Evolutionary conservation across 1,284 basidiomycete species (phyloP).

Genomic region (Albatrellus sp.): DNA sequence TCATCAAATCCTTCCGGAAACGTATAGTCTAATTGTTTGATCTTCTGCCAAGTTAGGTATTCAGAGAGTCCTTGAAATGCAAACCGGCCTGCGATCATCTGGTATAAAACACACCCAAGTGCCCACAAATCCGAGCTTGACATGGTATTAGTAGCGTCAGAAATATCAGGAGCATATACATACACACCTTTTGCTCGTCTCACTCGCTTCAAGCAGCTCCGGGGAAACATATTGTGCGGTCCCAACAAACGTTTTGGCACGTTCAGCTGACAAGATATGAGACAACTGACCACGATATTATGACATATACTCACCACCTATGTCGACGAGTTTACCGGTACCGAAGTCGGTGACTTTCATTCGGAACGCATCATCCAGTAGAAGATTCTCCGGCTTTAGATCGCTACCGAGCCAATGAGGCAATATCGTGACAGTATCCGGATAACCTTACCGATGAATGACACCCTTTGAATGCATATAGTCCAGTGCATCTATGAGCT

Average conservation of each 20-base stretch:
- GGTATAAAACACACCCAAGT: slow-evolving; percentile 90
- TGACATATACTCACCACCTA: slow-evolving; percentile 24
- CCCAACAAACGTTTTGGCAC: slow-evolving; percentile 80
- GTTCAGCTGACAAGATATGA: slow-evolving; percentile 23
- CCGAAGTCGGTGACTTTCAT: slow-evolving; percentile 98
- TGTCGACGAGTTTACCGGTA: slow-evolving; percentile 78
- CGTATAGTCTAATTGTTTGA: slow-evolving; percentile 61
- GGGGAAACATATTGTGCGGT: slow-evolving; percentile 95
- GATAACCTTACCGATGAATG: slow-evolving; percentile 62
- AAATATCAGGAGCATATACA: neutral
- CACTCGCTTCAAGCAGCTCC: slow-evolving; percentile 73
- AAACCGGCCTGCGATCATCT: slow-evolving; percentile 89
- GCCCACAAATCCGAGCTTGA: slow-evolving; percentile 94
- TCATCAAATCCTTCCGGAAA: slow-evolving; percentile 66
- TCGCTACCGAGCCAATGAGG: slow-evolving; percentile 32
- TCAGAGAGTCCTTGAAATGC: slow-evolving; percentile 84
- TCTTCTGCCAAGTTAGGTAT: slow-evolving; percentile 74
- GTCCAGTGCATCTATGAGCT: slow-evolving; percentile 77
- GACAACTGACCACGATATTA: slow-evolving; percentile 10
- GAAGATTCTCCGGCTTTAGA: slow-evolving; percentile 87
- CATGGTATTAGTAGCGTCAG: slow-evolving; percentile 3
- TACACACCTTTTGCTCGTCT: slow-evolving; percentile 55
- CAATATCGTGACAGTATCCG: slow-evolving; percentile 4
- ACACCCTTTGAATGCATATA: slow-evolving; percentile 86
- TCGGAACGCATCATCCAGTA: slow-evolving; percentile 76